Evolutionary conservation across 768 basidiomycete species (phyloP).

Genomic region (Mycena rosella): DNA sequence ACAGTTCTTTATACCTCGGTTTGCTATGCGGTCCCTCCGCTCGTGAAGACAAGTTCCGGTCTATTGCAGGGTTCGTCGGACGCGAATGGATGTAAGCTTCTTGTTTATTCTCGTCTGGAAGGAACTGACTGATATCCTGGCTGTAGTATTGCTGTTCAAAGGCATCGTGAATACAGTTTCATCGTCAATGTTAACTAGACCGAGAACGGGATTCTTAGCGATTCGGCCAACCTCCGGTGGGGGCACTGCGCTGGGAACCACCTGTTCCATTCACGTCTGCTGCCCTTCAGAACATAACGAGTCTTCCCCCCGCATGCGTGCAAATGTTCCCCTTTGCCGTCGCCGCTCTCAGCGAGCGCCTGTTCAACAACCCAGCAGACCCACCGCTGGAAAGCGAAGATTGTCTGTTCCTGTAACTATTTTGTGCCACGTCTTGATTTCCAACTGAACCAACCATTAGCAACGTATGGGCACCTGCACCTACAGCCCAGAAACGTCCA

Average conservation of each 20-base stretch:
- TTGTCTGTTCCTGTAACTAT: conserved; percentile 27
- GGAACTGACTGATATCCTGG: background rate
- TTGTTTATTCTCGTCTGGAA: background rate
- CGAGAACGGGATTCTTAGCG: conserved; percentile 4
- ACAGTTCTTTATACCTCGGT: background rate
- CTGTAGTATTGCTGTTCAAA: conserved; percentile 16
- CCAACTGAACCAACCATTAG: background rate
- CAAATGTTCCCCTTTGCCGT: conserved; percentile 25
- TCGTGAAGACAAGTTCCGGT: conserved; percentile 5
- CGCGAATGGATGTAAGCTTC: background rate
- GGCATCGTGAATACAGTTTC: background rate
- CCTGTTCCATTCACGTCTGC: conserved; percentile 23
- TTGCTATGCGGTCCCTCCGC: background rate
- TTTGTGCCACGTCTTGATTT: too few species aligned
- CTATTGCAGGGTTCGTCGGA: conserved; percentile 11
- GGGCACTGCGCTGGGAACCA: conserved; percentile 25
- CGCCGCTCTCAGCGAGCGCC: background rate
- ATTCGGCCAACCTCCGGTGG: conserved; percentile 22
- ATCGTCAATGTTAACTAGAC: background rate
- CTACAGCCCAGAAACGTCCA: background rate
- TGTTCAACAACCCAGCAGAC: conserved; percentile 26
- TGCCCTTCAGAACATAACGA: conserved; percentile 10
- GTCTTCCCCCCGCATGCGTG: conserved; percentile 23
- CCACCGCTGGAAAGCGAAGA: conserved; percentile 31
- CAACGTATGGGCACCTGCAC: conserved; percentile 26